Percentiles rank a stretch among this genome's conserved stretches.
These are phyloP conservation scores for Linnemannia hyalina DNA, from an alignment of 192 early-diverging fungal genomes.

Conservation along the genomic window DNA sequence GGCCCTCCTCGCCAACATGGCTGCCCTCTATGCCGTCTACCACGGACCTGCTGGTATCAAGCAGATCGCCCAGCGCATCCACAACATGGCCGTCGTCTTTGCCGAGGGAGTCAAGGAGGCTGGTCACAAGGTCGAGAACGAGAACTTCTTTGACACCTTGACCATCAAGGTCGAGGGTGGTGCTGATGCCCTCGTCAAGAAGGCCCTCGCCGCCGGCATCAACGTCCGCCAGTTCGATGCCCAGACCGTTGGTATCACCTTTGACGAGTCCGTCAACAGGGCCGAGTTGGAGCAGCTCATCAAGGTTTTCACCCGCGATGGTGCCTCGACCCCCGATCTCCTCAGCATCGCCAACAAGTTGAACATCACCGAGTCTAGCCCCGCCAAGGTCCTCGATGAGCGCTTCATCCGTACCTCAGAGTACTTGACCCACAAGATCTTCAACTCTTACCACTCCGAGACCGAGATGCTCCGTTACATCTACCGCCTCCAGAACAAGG, in stretches of 20 bases:
- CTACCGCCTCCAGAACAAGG: slow-evolving; percentile 94
- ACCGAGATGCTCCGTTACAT: slow-evolving; percentile 99
- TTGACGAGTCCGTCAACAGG: slow-evolving; percentile 93
- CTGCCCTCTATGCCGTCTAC: slow-evolving; percentile 99
- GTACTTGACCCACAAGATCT: slow-evolving; percentile 92
- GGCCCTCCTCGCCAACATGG: slow-evolving; percentile 99
- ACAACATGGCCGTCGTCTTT: slow-evolving; percentile 89
- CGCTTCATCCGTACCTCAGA: slow-evolving; percentile 79
- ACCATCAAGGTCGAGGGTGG: slow-evolving; percentile 80
- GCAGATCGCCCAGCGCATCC: slow-evolving; percentile 92
- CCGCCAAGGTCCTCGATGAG: slow-evolving; percentile 67
- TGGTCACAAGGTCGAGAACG: slow-evolving; percentile 87
- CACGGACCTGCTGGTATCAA: slow-evolving; percentile 95
- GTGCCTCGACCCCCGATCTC: slow-evolving; percentile 61
- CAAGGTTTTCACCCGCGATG: slow-evolving; percentile 79
- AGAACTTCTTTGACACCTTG: slow-evolving; percentile 96
- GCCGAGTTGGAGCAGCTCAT: slow-evolving; percentile 86
- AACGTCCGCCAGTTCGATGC: slow-evolving; percentile 90
- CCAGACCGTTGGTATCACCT: slow-evolving; percentile 83
- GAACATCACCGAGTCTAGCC: slow-evolving; percentile 61
- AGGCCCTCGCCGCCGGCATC: slow-evolving; percentile 82
- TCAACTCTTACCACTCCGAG: slow-evolving; percentile 97
- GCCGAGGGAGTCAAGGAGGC: slow-evolving; percentile 80
- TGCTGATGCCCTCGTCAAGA: slow-evolving; percentile 74
- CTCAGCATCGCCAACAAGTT: slow-evolving; percentile 64